Percentiles rank a stretch among this genome's conserved stretches.
Evolutionary conservation across 495 filamentous ascomycete genomes (phyloP).

Genomic region (Tuber melanosporum): DNA sequence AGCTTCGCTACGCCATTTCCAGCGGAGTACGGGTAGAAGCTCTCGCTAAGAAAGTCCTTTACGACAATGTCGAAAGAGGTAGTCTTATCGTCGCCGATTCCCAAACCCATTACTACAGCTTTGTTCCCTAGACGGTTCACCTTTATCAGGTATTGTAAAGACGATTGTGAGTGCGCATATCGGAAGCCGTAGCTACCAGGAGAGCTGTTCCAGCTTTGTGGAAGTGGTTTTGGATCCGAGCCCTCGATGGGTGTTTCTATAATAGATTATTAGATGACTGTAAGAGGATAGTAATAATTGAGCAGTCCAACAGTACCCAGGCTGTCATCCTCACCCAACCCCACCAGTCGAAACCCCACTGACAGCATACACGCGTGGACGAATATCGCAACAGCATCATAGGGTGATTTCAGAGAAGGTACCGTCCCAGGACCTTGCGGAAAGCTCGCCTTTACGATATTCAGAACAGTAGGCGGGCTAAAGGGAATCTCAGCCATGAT

Average conservation of each 20-base stretch:
- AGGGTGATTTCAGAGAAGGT: slow-evolving; percentile 63
- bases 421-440: slow-evolving; percentile 49
- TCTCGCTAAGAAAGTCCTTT: slow-evolving; percentile 67
- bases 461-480: slow-evolving; percentile 44
- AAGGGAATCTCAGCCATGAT: slow-evolving; percentile 34
- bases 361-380: slow-evolving; percentile 75
- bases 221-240: slow-evolving; percentile 50
- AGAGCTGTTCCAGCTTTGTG: slow-evolving; percentile 42
- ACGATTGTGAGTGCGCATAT: slow-evolving; percentile 82
- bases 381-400: slow-evolving; percentile 80
- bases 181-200: slow-evolving; percentile 52
- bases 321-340: slow-evolving; percentile 71
- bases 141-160: slow-evolving; percentile 77
- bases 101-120: slow-evolving; percentile 72
- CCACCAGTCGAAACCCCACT: slow-evolving; percentile 73
- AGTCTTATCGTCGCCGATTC: slow-evolving; percentile 71
- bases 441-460: slow-evolving; percentile 54
- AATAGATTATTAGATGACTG: slow-evolving; percentile 15
- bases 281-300: not conserved
- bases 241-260: slow-evolving; percentile 50
- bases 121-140: slow-evolving; percentile 75
- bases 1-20: slow-evolving; percentile 48
- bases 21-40: slow-evolving; percentile 52
- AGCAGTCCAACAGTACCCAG: slow-evolving; percentile 48
- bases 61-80: slow-evolving; percentile 65